Percentiles rank a stretch among this genome's conserved stretches.
Evolutionary conservation across 495 filamentous ascomycete genomes (phyloP).

Genomic region (Aspergillus asperescens): DNA sequence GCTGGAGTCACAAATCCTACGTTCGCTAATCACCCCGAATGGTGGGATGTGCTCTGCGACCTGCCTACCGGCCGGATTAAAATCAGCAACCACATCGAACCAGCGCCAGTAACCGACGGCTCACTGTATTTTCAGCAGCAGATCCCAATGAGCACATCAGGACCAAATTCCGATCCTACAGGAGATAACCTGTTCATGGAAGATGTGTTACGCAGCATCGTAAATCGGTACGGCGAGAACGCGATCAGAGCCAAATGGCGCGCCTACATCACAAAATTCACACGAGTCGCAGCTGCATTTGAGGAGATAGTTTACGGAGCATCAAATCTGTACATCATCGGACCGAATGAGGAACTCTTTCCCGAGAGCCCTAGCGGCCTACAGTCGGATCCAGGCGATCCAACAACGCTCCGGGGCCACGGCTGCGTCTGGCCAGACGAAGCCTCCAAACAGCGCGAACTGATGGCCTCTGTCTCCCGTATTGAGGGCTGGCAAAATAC

Average conservation of each 20-base stretch:
- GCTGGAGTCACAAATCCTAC: slow-evolving; percentile 96
- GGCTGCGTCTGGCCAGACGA: slow-evolving; percentile 95
- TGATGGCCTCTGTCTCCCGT: slow-evolving; percentile 80
- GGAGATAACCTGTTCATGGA: slow-evolving; percentile 90
- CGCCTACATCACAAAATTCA: slow-evolving; percentile 85
- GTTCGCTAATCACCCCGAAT: slow-evolving; percentile 90
- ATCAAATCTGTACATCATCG: slow-evolving; percentile 82
- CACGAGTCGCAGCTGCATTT: slow-evolving; percentile 84
- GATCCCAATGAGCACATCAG: slow-evolving; percentile 49
- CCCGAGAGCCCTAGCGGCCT: slow-evolving; percentile 46
- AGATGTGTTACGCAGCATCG: slow-evolving; percentile 74
- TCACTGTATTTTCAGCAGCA: slow-evolving; percentile 81
- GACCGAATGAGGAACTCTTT: slow-evolving; percentile 45
- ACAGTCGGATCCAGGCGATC: slow-evolving; percentile 44
- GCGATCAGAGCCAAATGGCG: slow-evolving; percentile 87
- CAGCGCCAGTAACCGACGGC: slow-evolving; percentile 72
- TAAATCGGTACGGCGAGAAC: slow-evolving; percentile 79
- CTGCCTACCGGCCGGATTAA: slow-evolving; percentile 88
- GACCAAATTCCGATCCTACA: slow-evolving; percentile 59
- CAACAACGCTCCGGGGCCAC: slow-evolving; percentile 67
- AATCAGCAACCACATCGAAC: slow-evolving; percentile 78
- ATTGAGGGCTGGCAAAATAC: slow-evolving; percentile 97
- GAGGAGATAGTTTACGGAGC: slow-evolving; percentile 93
- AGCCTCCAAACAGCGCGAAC: slow-evolving; percentile 68
- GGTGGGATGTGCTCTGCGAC: slow-evolving; percentile 98